phyloP scores from a whole-genome alignment of 805 yeast genomes.

The Lipomyces sp. region DNA sequence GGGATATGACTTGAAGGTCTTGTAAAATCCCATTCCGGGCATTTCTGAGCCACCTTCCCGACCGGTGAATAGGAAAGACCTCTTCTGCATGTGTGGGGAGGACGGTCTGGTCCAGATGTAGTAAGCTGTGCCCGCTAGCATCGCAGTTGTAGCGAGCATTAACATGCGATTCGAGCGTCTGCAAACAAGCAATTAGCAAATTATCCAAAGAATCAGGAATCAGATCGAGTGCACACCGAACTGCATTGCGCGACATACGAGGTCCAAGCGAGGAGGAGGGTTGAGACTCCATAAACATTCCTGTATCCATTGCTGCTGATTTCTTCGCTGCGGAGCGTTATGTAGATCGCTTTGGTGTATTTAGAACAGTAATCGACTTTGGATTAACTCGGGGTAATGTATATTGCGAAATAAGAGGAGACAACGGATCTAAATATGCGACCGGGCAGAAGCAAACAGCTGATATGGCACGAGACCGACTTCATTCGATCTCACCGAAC shows the following conservation, averaged over 20 bases:
- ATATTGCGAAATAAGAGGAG: too few relatives aligned
- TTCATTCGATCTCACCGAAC: too few relatives aligned
- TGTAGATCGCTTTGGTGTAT: too few relatives aligned
- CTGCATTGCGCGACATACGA: background rate
- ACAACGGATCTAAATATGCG: too few relatives aligned
- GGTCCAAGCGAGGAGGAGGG: background rate
- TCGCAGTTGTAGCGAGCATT: slow-evolving; percentile 5
- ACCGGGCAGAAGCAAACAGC: too few relatives aligned
- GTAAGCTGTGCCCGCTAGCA: slow-evolving; percentile 13
- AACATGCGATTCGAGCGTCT: slow-evolving; percentile 20
- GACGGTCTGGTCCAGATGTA: slow-evolving; percentile 9
- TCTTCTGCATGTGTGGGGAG: background rate
- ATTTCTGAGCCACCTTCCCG: background rate
- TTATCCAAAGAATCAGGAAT: background rate
- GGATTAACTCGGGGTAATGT: too few relatives aligned
- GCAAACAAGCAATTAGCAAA: background rate
- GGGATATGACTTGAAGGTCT: slow-evolving; percentile 11
- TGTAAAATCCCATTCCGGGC: background rate
- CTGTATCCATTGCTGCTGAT: too few relatives aligned
- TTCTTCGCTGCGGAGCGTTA: too few relatives aligned
- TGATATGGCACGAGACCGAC: too few relatives aligned
- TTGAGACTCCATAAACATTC: too few relatives aligned
- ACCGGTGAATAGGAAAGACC: background rate
- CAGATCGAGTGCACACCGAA: background rate
- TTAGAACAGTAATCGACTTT: too few relatives aligned